phyloP scores from a whole-genome alignment of 2,329 filamentous ascomycete genomes.

The Nannizziopsis arthrosporioides region DNA sequence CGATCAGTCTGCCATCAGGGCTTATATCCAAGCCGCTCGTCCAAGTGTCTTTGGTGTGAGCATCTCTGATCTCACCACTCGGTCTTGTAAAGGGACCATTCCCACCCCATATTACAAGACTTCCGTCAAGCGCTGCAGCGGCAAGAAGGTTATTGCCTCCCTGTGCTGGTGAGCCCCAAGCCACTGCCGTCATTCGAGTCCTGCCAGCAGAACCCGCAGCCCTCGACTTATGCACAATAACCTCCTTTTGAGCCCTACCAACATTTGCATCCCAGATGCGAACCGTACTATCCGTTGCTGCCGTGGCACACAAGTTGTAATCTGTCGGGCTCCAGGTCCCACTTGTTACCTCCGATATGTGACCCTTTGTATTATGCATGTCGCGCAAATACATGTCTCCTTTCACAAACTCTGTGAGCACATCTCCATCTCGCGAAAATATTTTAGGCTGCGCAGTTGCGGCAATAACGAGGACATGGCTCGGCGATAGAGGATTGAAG shows the following conservation, averaged over 20 bases:
- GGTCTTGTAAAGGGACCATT: slow-evolving; percentile 77
- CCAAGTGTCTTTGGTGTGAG: slow-evolving; percentile 75
- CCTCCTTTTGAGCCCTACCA: slow-evolving; percentile 76
- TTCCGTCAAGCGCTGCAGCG: slow-evolving; percentile 75
- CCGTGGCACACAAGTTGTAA: slow-evolving; percentile 74
- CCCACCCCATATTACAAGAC: slow-evolving; percentile 81
- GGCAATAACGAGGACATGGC: slow-evolving; percentile 72
- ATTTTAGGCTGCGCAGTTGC: slow-evolving; percentile 85
- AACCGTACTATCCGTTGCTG: slow-evolving; percentile 86
- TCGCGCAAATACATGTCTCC: slow-evolving; percentile 97
- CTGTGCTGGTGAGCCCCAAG: slow-evolving; percentile 66
- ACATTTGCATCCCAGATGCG: slow-evolving; percentile 96
- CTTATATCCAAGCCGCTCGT: slow-evolving; percentile 87
- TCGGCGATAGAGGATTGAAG: slow-evolving; percentile 73
- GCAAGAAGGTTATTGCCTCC: slow-evolving; percentile 71
- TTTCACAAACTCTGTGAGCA: slow-evolving; percentile 80
- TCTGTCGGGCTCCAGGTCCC: slow-evolving; percentile 86
- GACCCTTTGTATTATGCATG: slow-evolving; percentile 95
- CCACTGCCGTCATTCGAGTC: slow-evolving; percentile 85
- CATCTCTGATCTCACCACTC: slow-evolving; percentile 68
- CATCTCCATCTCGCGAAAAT: slow-evolving; percentile 76
- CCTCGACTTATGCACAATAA: slow-evolving; percentile 91
- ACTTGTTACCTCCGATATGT: slow-evolving; percentile 80
- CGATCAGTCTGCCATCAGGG: slow-evolving; percentile 75
- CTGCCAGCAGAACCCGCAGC: slow-evolving; percentile 78